A percentile compares a stretch with the other conserved stretches of the same genome.
phyloP scores from a whole-genome alignment of 176 grass and related monocot species.

The Phyllostachys edulis region DNA sequence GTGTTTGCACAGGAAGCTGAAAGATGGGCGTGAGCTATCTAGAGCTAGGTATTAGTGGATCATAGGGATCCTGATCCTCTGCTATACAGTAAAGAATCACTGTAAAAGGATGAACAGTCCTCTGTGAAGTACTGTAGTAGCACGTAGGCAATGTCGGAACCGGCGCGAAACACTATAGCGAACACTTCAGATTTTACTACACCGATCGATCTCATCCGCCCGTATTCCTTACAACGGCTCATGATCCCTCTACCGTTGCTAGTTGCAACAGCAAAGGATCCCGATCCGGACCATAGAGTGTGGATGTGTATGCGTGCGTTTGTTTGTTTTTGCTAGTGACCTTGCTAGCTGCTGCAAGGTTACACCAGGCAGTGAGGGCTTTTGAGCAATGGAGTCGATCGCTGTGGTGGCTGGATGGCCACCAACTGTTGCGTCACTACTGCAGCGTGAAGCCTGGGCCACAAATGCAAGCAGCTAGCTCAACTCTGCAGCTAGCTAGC shows the following conservation, averaged over 20 bases:
- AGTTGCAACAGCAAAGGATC: too few relatives aligned
- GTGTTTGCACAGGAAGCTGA: slow-evolving; percentile 46
- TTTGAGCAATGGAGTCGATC: slow-evolving; percentile 37
- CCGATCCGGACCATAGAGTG: neutral
- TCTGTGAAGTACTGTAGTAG: too few relatives aligned
- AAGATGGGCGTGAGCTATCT: slow-evolving; percentile 37
- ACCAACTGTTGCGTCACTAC: slow-evolving; percentile 44
- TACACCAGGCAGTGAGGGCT: neutral
- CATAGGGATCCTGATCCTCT: neutral
- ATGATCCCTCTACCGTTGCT: too few relatives aligned
- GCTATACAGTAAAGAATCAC: too few relatives aligned
- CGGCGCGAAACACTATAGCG: too few relatives aligned
- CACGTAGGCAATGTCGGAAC: too few relatives aligned
- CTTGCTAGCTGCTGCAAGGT: slow-evolving; percentile 11
- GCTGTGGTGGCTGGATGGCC: neutral
- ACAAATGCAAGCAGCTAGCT: neutral
- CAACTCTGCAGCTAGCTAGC: slow-evolving; percentile 4
- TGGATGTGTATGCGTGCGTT: neutral
- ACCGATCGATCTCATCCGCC: too few relatives aligned
- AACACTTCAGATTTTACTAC: too few relatives aligned
- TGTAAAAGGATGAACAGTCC: too few relatives aligned
- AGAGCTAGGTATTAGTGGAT: slow-evolving; percentile 30
- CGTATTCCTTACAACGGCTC: too few relatives aligned
- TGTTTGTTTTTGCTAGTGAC: slow-evolving; percentile 40
- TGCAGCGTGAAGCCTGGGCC: slow-evolving; percentile 21